Evolutionary conservation across 2,329 filamentous ascomycete genomes (phyloP).

Genomic region (Aspergillus sp.): DNA sequence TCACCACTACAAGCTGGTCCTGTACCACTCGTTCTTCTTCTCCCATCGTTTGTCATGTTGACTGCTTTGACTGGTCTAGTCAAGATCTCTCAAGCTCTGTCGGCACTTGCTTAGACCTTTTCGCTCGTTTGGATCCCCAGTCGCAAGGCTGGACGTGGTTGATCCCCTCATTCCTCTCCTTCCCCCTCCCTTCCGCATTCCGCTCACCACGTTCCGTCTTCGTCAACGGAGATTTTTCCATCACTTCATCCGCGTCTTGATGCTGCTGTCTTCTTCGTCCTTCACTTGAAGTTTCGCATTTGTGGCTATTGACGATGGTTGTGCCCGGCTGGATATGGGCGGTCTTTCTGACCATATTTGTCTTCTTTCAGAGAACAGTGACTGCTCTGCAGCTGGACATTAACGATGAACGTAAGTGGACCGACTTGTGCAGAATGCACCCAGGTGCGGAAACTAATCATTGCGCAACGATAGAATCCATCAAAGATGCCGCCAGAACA

Average conservation of each 20-base stretch:
- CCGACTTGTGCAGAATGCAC: background rate
- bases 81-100: background rate
- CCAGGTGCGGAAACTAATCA: background rate
- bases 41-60: background rate
- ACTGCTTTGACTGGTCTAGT: background rate
- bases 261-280: background rate
- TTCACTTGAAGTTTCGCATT: background rate
- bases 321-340: conserved; percentile 11
- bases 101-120: background rate
- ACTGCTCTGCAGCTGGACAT: conserved; percentile 23
- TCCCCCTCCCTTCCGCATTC: conserved; percentile 3
- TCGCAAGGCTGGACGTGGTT: background rate
- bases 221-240: background rate
- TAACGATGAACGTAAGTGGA: conserved; percentile 23
- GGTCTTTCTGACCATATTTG: conserved; percentile 10
- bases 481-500: conserved; percentile 38
- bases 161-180: conserved; percentile 2
- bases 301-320: conserved; percentile 1
- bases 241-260: background rate
- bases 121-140: background rate
- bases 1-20: background rate
- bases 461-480: conserved; percentile 26
- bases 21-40: background rate
- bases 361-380: conserved; percentile 16
- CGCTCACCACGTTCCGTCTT: background rate